phyloP scores from a whole-genome alignment of 495 filamentous ascomycete species.

The Aspergillus affinis region DNA sequence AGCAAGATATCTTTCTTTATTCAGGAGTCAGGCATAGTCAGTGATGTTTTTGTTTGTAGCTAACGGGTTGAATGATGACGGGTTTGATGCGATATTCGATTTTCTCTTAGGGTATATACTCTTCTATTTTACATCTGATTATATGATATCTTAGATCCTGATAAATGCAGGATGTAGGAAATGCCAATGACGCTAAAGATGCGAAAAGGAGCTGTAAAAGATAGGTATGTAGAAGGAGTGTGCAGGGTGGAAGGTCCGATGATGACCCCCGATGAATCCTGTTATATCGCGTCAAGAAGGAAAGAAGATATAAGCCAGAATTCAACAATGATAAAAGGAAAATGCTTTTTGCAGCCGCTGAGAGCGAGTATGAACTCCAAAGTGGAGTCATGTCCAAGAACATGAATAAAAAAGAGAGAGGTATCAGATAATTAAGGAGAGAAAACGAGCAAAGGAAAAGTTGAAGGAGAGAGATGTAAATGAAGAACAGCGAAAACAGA shows the following conservation, averaged over 20 bases:
- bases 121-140: background rate
- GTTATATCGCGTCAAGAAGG: background rate
- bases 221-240: background rate
- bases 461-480: background rate
- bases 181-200: slow-evolving; percentile 7
- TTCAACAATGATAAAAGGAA: background rate
- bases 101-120: background rate
- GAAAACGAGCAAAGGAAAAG: background rate
- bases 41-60: background rate
- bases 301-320: too few species aligned
- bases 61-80: background rate
- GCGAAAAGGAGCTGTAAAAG: background rate
- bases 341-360: background rate
- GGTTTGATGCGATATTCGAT: background rate
- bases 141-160: background rate
- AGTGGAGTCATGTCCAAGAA: background rate
- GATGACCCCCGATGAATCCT: background rate
- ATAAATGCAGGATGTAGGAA: background rate
- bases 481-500: background rate
- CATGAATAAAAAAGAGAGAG: background rate
- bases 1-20: background rate
- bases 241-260: background rate
- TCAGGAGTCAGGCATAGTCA: background rate
- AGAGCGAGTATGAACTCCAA: background rate
- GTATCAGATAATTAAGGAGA: background rate